These are phyloP conservation scores for Halophytophthora polymorphica DNA, from an alignment of 352 stramenopile species.

Conservation along the genomic window DNA sequence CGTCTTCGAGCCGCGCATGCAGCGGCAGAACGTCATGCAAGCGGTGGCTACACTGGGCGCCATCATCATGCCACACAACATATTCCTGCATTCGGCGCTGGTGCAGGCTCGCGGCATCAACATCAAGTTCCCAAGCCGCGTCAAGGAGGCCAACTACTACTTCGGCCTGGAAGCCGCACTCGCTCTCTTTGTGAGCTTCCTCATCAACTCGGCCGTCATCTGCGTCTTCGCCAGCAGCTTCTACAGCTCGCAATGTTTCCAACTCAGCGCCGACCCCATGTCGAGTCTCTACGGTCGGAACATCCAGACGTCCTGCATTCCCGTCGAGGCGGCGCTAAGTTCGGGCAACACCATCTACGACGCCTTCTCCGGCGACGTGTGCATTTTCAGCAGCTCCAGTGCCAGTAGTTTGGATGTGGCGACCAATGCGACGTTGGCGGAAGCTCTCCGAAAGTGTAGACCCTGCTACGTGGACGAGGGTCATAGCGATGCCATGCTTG, in stretches of 20 bases:
- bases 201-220: slow-evolving; percentile 91
- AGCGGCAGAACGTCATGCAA: slow-evolving; percentile 54
- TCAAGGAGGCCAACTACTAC: slow-evolving; percentile 78
- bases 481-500: slow-evolving; percentile 7
- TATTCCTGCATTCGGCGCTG: slow-evolving; percentile 92
- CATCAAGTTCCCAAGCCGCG: slow-evolving; percentile 10
- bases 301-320: slow-evolving; percentile 69
- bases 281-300: slow-evolving; percentile 44
- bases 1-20: slow-evolving; percentile 59
- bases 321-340: slow-evolving; percentile 37
- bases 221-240: slow-evolving; percentile 89
- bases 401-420: slow-evolving; percentile 9
- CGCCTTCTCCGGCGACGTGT: slow-evolving; percentile 46
- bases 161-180: slow-evolving; percentile 83
- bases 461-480: slow-evolving; percentile 50
- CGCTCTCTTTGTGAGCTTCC: slow-evolving; percentile 85
- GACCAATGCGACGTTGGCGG: slow-evolving; percentile 1
- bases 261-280: slow-evolving; percentile 46
- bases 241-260: slow-evolving; percentile 62
- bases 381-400: slow-evolving; percentile 24
- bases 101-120: slow-evolving; percentile 52
- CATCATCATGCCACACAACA: slow-evolving; percentile 96
- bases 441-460: slow-evolving; percentile 18
- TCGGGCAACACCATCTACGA: slow-evolving; percentile 66
- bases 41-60: slow-evolving; percentile 81